Percentiles rank a stretch among this genome's conserved stretches.
Conservation (phyloP, 2,329 filamentous ascomycete genomes). For the Macrophomina pseudophaseolina region DNA sequence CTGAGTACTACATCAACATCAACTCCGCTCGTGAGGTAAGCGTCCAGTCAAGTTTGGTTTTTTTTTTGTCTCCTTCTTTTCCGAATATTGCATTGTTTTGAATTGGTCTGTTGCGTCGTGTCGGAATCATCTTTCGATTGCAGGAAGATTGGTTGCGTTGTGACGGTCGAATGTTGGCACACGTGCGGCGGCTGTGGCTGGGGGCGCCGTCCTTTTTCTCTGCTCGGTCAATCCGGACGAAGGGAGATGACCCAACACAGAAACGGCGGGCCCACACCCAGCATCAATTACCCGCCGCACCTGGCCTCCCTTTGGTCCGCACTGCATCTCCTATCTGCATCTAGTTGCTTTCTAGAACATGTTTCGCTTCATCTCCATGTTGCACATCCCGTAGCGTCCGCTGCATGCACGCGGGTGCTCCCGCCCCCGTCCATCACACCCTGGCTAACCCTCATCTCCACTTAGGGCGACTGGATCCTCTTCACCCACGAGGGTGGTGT, state of each 20-base stretch:
- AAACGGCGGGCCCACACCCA: conserved; percentile 27
- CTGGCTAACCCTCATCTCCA: conserved; percentile 25
- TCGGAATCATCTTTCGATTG: background rate
- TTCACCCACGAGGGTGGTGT: conserved; percentile 99
- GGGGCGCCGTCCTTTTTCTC: conserved; percentile 39
- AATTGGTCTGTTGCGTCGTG: conserved; percentile 24
- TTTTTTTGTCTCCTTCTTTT: conserved; percentile 12
- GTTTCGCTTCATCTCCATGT: conserved; percentile 19
- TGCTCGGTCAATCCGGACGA: conserved; percentile 42
- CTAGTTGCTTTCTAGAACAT: conserved; percentile 13
- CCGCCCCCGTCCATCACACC: conserved; percentile 7
- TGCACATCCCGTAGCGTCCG: conserved; percentile 24
- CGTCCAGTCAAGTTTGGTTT: conserved; percentile 36
- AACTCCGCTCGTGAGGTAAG: conserved; percentile 99
- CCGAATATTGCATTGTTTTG: conserved; percentile 26
- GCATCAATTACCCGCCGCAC: conserved; percentile 21
- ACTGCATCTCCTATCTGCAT: conserved; percentile 27
- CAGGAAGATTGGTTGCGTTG: conserved; percentile 5
- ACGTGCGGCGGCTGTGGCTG: conserved; percentile 10
- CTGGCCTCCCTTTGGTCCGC: conserved; percentile 25
- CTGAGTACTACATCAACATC: conserved; percentile 99
- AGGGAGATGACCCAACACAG: conserved; percentile 39
- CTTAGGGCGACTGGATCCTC: conserved; percentile 97
- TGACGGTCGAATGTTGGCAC: background rate
- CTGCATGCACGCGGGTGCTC: conserved; percentile 19